Evolutionary conservation across 495 filamentous ascomycete species (phyloP), one percentile per base, ranked within the genome.

Genomic region (Sporormia fimetaria): DNA sequence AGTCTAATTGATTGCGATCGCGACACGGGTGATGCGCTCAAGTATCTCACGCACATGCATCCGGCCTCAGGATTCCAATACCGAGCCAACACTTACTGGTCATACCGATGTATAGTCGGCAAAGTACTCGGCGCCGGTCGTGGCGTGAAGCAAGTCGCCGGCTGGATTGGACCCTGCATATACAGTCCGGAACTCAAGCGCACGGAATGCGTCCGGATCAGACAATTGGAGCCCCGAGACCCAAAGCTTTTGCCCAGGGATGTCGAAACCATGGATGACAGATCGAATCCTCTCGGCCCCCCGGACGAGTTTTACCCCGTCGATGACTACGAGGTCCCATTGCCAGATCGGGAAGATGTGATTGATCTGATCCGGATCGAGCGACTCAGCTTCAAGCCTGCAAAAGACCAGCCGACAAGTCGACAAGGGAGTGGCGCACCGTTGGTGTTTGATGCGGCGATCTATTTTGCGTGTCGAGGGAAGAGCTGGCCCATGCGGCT

Each of bases 31-130:
- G 64, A 72, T 40, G 61, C 74, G 18, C 71, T 81, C 16, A 69
- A 70, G 36, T 63, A 75, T 32, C 66, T 84, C 5, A 70, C 69
- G 14, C 69, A 80, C 51, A 65, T 73, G 50, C 65, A 73, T 30
- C 74, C 76, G 1, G 66, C 74, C 42, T 70, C 73, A 44, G 80
- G 80, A 14, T 82, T 84, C 59, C 80, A 84, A 56, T 82, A 82
- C 52, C 69, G 73, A 28, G 69, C 65, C 27, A 70, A 65, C 51
- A 81, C 80, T 1, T 84, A 82, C 64, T 84, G 79, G 78, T 71
- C 75, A 4, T 71, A 72, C 33, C 57, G 67, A 25, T 80, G 66
- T 47, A 78, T 84, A 43, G 75, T 83, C 5, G 80, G 78, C 16
- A 83, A 82, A 53, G 78, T 83, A 17, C 75, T 94, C 4, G 61